phyloP scores from a whole-genome alignment of 2,329 filamentous ascomycete species.

The Pezicula neosporulosa region DNA sequence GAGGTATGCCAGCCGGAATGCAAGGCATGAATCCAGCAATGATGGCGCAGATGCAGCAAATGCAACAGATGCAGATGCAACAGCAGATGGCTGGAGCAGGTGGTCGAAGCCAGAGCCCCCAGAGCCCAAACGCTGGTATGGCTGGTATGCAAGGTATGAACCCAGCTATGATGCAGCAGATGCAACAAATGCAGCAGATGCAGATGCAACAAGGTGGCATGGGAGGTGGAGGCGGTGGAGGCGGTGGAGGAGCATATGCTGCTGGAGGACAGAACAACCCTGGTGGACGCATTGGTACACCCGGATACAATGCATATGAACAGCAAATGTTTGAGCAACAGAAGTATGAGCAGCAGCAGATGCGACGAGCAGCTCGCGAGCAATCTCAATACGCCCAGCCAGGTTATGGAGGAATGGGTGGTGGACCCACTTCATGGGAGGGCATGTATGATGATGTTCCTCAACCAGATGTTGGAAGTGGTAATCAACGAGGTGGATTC shows the following conservation, averaged over 20 bases:
- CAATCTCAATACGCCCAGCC: constrained; percentile 25
- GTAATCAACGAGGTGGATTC: constrained; percentile 25
- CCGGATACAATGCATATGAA: constrained; percentile 55
- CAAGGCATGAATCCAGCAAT: constrained; percentile 69
- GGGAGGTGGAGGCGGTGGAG: constrained; percentile 15
- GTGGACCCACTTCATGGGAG: constrained; percentile 85
- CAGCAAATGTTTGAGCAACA: constrained; percentile 75
- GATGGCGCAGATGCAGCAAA: constrained; percentile 68
- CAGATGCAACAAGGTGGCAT: constrained; percentile 35
- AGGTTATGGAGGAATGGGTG: constrained; percentile 45
- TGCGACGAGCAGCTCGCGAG: constrained; percentile 39
- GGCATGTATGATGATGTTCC: constrained; percentile 98
- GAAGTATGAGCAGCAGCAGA: constrained; percentile 68
- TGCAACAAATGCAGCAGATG: constrained; percentile 44
- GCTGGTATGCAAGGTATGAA: constrained; percentile 32
- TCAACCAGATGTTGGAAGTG: constrained; percentile 63
- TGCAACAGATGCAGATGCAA: constrained; percentile 53
- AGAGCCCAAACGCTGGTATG: constrained; percentile 24
- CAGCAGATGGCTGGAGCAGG: constrained; percentile 26
- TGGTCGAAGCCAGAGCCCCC: constrained; percentile 28
- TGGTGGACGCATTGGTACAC: constrained; percentile 36
- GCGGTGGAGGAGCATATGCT: constrained; percentile 26
- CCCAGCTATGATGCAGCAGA: constrained; percentile 53
- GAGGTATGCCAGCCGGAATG: constrained; percentile 62
- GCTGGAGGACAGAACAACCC: constrained; percentile 34